Base-by-base conservation (phyloP, 148 eudicot species). In the Salicornia ramosissima region DNA sequence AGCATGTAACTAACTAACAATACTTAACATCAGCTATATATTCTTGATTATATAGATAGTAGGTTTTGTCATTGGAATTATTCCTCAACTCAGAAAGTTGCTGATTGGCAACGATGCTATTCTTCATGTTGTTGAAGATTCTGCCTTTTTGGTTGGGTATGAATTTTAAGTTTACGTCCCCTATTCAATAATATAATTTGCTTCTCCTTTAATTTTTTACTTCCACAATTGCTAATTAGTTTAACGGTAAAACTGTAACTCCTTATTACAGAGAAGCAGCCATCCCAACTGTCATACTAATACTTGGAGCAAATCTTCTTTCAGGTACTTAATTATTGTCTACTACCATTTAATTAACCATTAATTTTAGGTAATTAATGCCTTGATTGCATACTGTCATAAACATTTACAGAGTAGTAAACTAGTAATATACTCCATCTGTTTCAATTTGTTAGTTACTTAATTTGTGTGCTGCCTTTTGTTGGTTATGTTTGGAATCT, bases 241-340 rank as follows among this genome's bases (percentile, higher is more conserved):
- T 52, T 52, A 9, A 49, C 19, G 11, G 25, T n/a, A 21, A 52
- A 52, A n/a, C 26, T 21, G 15, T 12, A 46, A 11, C 50, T n/a
- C n/a, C 2, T 12, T 54, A 4, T n/a, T 78, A 68, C 85, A 93
- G 98, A 64, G 90, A 90, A 51, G 98, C 88, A 70, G 88, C 98
- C 24, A 85, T 93, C 56, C 95, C 98, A 63, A 64, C 88, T 33
- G 63, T 83, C 33, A 85, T 88, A 33, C 76, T 93, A 78, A 80
- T 93, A 69, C 56, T 90, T 26, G 96, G 98, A 60, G 96, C 88
- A 49, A 90, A 93, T 78, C 92, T 93, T 57, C 84, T 93, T 3
- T 84, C 57, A 76, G 98, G 97, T 86, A 82, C 56, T 19, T 16
- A 3, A 25, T n/a, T 69, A 26, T 14, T 39, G 0, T 10, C 46